phyloP scores from a whole-genome alignment of 129 eudicot genomes.

The Sambucus nigra region DNA sequence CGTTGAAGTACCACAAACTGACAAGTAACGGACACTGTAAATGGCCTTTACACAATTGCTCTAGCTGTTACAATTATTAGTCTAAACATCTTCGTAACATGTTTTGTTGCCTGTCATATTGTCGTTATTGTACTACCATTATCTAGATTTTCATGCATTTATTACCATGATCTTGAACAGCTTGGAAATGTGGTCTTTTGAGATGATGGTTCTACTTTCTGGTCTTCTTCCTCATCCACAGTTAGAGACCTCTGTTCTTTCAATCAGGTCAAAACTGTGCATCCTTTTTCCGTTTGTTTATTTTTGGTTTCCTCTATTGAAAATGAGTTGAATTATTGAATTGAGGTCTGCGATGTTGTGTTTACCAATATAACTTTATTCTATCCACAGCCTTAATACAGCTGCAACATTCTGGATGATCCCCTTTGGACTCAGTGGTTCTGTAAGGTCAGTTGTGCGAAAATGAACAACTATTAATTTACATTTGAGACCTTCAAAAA shows the following conservation, averaged over 20 bases:
- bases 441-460: conserved; percentile 47
- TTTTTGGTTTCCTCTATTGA: background rate
- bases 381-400: conserved; percentile 49
- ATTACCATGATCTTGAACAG: conserved; percentile 26
- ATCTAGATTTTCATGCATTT: background rate
- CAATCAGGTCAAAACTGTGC: conserved; percentile 33
- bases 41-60: too few relatives aligned
- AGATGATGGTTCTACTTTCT: conserved; percentile 83
- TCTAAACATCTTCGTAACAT: too few relatives aligned
- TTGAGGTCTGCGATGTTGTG: background rate
- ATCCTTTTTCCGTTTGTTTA: background rate
- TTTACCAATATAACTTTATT: background rate
- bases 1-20: too few relatives aligned
- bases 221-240: conserved; percentile 85
- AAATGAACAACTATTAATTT: too few relatives aligned
- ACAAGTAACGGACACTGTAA: too few relatives aligned
- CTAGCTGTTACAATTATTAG: too few relatives aligned
- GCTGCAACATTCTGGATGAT: conserved; percentile 67
- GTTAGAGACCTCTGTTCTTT: conserved; percentile 87
- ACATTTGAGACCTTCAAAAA: too few relatives aligned
- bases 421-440: conserved; percentile 67
- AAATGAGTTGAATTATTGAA: background rate
- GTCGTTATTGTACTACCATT: background rate
- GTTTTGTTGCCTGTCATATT: background rate
- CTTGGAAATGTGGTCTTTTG: conserved; percentile 94